These are phyloP conservation scores for Ophiocordyceps camponoti-rufipedis DNA, from an alignment of 2,329 filamentous ascomycete genomes.

Conservation along the genomic window DNA sequence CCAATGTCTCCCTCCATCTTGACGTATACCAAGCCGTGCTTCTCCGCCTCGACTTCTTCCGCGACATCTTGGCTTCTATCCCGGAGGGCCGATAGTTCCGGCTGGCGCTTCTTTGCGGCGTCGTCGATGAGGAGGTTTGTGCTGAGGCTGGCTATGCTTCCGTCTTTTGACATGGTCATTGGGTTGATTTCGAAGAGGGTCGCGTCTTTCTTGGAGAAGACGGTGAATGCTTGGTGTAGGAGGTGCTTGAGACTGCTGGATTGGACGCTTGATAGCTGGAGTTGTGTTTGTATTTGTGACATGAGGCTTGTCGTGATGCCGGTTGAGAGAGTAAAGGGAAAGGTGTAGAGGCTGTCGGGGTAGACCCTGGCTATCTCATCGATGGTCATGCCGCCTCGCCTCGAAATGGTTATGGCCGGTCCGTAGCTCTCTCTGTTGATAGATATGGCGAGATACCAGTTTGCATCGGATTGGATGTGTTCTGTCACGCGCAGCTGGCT, in stretches of 20 bases:
- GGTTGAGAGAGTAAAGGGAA: conserved; percentile 8
- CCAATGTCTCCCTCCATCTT: conserved; percentile 47
- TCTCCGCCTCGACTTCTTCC: conserved; percentile 20
- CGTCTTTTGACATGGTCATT: conserved; percentile 11
- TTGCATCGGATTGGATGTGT: conserved; percentile 9
- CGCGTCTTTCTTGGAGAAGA: conserved; percentile 29
- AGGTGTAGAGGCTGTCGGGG: conserved; percentile 2
- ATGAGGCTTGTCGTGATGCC: conserved; percentile 11
- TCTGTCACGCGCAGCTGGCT: conserved; percentile 19
- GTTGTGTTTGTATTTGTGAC: conserved; percentile 1
- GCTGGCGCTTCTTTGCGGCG: conserved; percentile 22
- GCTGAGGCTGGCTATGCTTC: conserved; percentile 13
- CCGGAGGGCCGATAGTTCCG: conserved; percentile 17
- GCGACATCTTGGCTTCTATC: conserved; percentile 14
- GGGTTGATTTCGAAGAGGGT: conserved; percentile 24
- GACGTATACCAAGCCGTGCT: conserved; percentile 64
- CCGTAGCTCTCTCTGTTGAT: conserved; percentile 22
- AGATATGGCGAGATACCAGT: conserved; percentile 22
- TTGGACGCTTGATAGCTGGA: conserved; percentile 1
- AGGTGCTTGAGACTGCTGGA: conserved; percentile 5
- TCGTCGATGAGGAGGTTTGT: conserved; percentile 29
- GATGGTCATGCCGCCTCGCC: conserved; percentile 5
- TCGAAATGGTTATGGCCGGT: conserved; percentile 19
- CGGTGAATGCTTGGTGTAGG: conserved; percentile 8
- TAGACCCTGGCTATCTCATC: conserved; percentile 4